phyloP scores from a whole-genome alignment of 306 rosid genomes.

The Echinosophora koreensis region DNA sequence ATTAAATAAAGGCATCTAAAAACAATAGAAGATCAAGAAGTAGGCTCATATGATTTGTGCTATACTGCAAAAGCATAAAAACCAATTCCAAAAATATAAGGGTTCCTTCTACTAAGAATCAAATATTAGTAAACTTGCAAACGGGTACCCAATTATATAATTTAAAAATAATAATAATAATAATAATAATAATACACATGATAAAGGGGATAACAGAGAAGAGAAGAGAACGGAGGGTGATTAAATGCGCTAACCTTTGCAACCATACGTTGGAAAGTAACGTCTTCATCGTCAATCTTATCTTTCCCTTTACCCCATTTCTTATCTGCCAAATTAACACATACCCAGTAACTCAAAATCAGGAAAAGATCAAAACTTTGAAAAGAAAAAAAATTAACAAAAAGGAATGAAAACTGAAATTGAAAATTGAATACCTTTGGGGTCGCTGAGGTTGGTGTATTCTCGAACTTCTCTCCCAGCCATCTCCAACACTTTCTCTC shows the following conservation, averaged over 20 bases:
- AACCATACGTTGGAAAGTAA: slow-evolving; percentile 98
- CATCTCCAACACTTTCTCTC: slow-evolving; percentile 52
- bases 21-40: slow-evolving; percentile 7
- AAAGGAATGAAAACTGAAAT: background rate
- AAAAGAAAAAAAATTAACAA: background rate
- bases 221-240: slow-evolving; percentile 51
- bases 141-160: slow-evolving; percentile 11
- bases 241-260: slow-evolving; percentile 99
- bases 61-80: background rate
- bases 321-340: slow-evolving; percentile 66
- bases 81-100: background rate
- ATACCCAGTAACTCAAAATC: slow-evolving; percentile 18
- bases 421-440: slow-evolving; percentile 71
- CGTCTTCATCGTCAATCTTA: slow-evolving; percentile 92
- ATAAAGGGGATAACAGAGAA: background rate
- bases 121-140: background rate
- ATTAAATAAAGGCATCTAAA: slow-evolving; percentile 12
- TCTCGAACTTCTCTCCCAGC: slow-evolving; percentile 99
- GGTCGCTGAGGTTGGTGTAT: slow-evolving; percentile 97
- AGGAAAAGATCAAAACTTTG: slow-evolving; percentile 28
- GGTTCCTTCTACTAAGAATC: background rate
- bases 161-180: too few species aligned
- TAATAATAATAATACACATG: too few species aligned
- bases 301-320: slow-evolving; percentile 96
- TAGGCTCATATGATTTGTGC: background rate